Evolutionary conservation across 2,329 filamentous ascomycete species (phyloP).

Genomic region (Cladophialophora carrionii): DNA sequence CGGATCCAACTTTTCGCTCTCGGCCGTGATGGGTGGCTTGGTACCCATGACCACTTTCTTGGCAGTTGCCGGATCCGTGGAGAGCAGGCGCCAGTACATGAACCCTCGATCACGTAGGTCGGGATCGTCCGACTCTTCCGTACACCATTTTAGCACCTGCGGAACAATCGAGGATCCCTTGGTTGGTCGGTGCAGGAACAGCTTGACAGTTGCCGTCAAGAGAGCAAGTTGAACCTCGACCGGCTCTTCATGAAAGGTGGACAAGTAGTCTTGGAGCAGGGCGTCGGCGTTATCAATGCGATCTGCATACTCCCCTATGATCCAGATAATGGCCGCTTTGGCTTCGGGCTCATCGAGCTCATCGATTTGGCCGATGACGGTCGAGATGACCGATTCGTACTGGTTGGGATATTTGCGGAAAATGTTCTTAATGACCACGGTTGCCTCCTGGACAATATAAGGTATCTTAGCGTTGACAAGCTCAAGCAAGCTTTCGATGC

Average conservation of each 20-base stretch:
- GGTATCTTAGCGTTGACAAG: constrained; percentile 97
- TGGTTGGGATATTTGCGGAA: constrained; percentile 99
- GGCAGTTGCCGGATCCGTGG: constrained; percentile 84
- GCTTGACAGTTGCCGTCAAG: constrained; percentile 92
- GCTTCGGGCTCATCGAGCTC: constrained; percentile 96
- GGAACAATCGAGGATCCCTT: constrained; percentile 93
- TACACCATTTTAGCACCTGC: constrained; percentile 96
- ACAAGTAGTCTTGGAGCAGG: constrained; percentile 90
- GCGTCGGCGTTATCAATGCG: constrained; percentile 96
- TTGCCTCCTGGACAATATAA: constrained; percentile 98
- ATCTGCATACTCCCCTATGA: constrained; percentile 96
- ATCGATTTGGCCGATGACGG: constrained; percentile 93
- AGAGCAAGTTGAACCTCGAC: constrained; percentile 94
- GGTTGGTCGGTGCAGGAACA: constrained; percentile 95
- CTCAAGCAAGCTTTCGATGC: constrained; percentile 89
- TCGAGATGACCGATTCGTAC: constrained; percentile 96
- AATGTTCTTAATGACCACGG: constrained; percentile 97
- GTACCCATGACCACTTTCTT: constrained; percentile 94
- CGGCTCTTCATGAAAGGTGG: constrained; percentile 89
- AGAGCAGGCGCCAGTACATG: constrained; percentile 98
- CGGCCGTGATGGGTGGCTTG: constrained; percentile 93
- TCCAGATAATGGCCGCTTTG: constrained; percentile 99
- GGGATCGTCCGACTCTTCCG: constrained; percentile 98
- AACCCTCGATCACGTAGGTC: constrained; percentile 94
- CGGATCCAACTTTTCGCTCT: constrained; percentile 91